Conservation (phyloP, 23 red algal species). For the Gracilaria vermiculophylla region DNA sequence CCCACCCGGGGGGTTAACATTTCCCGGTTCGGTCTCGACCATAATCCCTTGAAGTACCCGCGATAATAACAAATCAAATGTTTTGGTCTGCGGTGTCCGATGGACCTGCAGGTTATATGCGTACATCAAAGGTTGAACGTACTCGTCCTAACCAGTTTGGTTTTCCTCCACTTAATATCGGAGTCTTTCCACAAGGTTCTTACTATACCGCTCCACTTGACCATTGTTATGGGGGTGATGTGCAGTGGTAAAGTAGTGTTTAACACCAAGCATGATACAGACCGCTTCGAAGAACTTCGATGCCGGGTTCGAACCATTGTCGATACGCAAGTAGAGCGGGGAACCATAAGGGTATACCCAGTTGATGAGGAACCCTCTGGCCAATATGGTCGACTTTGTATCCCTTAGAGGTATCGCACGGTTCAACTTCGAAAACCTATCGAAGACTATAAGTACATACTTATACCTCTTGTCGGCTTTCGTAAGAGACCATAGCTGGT, state of each 20-base stretch:
- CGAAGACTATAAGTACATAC: too few relatives aligned
- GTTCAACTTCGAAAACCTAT: too few relatives aligned
- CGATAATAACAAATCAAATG: not conserved
- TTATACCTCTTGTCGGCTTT: not conserved
- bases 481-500: conserved; percentile 15
- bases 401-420: too few relatives aligned
- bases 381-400: too few relatives aligned
- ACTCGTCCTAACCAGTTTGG: not conserved
- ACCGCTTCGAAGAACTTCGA: conserved; percentile 32
- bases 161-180: conserved; percentile 23
- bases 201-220: conserved; percentile 30
- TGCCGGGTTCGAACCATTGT: conserved; percentile 23
- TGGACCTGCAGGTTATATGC: conserved; percentile 43
- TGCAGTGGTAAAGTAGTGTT: not conserved
- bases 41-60: not conserved
- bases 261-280: not conserved
- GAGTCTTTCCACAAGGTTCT: not conserved
- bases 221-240: conserved; percentile 25
- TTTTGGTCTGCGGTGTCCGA: not conserved
- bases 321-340: too few relatives aligned
- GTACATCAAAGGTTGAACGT: not conserved
- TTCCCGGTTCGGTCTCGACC: not conserved
- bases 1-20: not conserved
- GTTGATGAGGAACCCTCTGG: too few relatives aligned
- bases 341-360: too few relatives aligned